These are phyloP conservation scores for Boechera retrofracta DNA, from an alignment of 345 rosid species.

Conservation along the genomic window DNA sequence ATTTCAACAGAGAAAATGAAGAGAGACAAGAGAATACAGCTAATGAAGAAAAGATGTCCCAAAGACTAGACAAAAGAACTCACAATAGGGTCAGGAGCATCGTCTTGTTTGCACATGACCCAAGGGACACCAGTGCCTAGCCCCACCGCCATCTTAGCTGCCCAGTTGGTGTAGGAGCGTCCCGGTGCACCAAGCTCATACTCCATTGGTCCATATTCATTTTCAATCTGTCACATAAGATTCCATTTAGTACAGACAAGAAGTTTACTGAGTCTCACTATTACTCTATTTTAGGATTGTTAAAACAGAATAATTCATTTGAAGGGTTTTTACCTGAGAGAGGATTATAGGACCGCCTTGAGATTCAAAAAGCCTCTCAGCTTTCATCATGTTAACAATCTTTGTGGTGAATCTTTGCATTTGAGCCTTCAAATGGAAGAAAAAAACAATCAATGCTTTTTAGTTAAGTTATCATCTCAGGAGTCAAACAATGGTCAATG, in stretches of 20 bases:
- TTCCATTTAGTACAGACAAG: conserved; percentile 13
- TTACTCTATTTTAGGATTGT: conserved; percentile 10
- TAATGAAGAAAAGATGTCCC: conserved; percentile 47
- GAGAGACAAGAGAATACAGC: conserved; percentile 34
- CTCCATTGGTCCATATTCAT: conserved; percentile 98
- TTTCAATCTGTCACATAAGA: conserved; percentile 72
- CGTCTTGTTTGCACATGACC: conserved; percentile 99
- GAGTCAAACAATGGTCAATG: conserved; percentile 37
- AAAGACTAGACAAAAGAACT: conserved; percentile 48
- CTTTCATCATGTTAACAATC: conserved; percentile 98
- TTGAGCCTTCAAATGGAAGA: conserved; percentile 58
- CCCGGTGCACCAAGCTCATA: conserved; percentile 80
- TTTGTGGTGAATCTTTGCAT: conserved; percentile 90
- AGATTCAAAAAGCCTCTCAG: conserved; percentile 77
- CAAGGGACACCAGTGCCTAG: conserved; percentile 98
- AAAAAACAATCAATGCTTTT: conserved; percentile 11
- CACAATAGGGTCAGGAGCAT: conserved; percentile 95
- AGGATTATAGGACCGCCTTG: conserved; percentile 98
- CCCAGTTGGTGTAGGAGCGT: conserved; percentile 76
- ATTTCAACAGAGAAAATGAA: conserved; percentile 31
- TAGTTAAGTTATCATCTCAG: neutral
- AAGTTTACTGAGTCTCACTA: conserved; percentile 28
- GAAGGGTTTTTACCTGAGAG: conserved; percentile 70
- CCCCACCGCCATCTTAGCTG: conserved; percentile 96
- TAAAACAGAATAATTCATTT: conserved; percentile 4